phyloP scores from a whole-genome alignment of 176 grass and related monocot genomes.

The Juncus effusus region DNA sequence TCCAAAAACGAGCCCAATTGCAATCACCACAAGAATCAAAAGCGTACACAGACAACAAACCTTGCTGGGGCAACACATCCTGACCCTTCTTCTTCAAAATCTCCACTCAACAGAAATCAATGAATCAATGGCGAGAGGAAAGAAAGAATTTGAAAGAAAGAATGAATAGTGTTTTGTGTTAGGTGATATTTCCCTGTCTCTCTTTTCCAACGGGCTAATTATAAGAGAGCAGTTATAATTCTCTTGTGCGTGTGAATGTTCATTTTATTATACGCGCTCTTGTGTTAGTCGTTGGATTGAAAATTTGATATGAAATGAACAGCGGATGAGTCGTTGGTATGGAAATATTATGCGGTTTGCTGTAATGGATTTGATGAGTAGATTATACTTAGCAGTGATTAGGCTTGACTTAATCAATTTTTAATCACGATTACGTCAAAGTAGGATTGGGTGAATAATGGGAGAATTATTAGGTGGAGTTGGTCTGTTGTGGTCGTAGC shows the following conservation, averaged over 20 bases:
- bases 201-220: conserved; percentile 3
- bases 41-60: conserved; percentile 75
- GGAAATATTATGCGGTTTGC: background rate
- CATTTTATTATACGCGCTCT: background rate
- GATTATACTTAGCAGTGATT: background rate
- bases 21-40: conserved; percentile 50
- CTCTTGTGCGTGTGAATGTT: background rate
- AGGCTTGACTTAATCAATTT: conserved; percentile 13
- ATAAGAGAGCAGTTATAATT: conserved; percentile 8
- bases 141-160: background rate
- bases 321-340: background rate
- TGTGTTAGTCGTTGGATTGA: background rate
- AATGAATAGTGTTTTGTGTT: background rate
- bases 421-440: background rate
- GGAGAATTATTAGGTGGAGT: too few species aligned
- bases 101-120: background rate
- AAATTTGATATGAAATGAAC: background rate
- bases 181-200: too few species aligned
- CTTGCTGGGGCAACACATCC: conserved; percentile 90
- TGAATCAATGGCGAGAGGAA: background rate
- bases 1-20: conserved; percentile 69
- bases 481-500: too few species aligned
- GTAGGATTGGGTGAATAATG: background rate
- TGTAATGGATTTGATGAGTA: background rate
- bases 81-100: background rate